Conservation (phyloP, 441 rosid species). For the Pelargonium cotyledonis region DNA sequence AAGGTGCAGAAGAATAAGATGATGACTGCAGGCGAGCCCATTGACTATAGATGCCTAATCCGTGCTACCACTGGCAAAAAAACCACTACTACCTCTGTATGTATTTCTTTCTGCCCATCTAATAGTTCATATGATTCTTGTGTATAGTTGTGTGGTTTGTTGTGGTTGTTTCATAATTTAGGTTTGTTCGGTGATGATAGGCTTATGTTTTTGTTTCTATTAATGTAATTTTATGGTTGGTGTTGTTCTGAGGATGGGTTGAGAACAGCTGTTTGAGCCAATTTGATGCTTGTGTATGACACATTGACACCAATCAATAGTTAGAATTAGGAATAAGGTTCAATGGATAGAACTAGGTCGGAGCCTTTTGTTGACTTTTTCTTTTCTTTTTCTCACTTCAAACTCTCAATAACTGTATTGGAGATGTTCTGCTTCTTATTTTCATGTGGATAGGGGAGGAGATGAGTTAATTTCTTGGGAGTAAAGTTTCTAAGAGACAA, state of each 20-base stretch:
- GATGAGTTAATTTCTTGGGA: too few relatives aligned
- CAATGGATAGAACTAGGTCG: neutral
- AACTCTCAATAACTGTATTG: too few relatives aligned
- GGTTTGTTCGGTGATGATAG: neutral
- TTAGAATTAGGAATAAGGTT: neutral
- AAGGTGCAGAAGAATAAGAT: constrained; percentile 67
- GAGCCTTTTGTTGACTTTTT: neutral
- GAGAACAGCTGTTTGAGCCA: neutral
- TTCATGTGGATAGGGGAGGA: too few relatives aligned
- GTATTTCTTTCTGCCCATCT: constrained; percentile 15
- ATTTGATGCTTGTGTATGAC: neutral
- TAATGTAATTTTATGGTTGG: neutral
- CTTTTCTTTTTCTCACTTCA: too few relatives aligned
- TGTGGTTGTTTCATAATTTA: neutral
- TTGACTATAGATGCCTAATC: constrained; percentile 71
- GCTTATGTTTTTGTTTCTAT: neutral
- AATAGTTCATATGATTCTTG: neutral
- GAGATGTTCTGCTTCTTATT: too few relatives aligned
- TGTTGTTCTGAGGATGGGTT: neutral
- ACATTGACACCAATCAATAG: neutral
- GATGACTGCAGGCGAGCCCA: constrained; percentile 43
- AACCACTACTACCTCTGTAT: constrained; percentile 74
- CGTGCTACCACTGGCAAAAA: constrained; percentile 83
- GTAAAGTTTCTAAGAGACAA: neutral
- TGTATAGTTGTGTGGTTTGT: neutral